Evolutionary conservation across 352 stramenopile species (phyloP).

Genomic region (Globisporangium heterothallicum): DNA sequence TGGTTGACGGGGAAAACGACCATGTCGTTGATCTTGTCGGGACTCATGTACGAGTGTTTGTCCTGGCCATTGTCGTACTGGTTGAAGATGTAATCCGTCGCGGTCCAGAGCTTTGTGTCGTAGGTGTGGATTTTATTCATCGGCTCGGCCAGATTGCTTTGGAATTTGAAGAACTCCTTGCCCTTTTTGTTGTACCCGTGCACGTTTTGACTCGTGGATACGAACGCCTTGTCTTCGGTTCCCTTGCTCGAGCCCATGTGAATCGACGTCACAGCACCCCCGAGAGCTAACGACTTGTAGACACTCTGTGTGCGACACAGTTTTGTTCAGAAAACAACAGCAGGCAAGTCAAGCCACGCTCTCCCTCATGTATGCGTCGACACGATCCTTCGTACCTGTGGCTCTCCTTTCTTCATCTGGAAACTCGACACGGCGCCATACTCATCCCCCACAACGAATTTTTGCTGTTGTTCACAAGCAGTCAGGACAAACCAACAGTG

Average conservation of each 20-base stretch:
- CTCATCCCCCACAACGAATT: constrained; percentile 81
- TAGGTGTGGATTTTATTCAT: constrained; percentile 66
- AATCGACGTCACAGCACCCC: constrained; percentile 54
- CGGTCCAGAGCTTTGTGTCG: constrained; percentile 70
- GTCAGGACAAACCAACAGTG: too few species aligned
- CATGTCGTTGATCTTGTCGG: constrained; percentile 80
- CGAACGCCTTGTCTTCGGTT: constrained; percentile 65
- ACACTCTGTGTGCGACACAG: constrained; percentile 39
- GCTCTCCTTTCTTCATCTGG: constrained; percentile 83
- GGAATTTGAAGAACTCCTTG: constrained; percentile 85
- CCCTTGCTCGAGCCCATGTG: constrained; percentile 69
- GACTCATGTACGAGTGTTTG: constrained; percentile 70
- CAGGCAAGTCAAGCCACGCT: neutral
- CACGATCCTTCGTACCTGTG: constrained; percentile 43
- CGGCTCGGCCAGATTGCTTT: constrained; percentile 79
- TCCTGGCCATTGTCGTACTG: constrained; percentile 80
- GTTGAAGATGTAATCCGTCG: constrained; percentile 77
- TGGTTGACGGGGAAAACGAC: constrained; percentile 48
- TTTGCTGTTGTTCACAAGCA: constrained; percentile 46
- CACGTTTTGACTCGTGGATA: constrained; percentile 65
- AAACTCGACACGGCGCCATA: constrained; percentile 76
- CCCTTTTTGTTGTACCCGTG: constrained; percentile 80
- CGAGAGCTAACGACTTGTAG: constrained; percentile 60
- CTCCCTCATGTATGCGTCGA: neutral
- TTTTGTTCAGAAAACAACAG: neutral